Base-by-base conservation (phyloP, 805 yeast species). In the Saturnispora hagleri region DNA sequence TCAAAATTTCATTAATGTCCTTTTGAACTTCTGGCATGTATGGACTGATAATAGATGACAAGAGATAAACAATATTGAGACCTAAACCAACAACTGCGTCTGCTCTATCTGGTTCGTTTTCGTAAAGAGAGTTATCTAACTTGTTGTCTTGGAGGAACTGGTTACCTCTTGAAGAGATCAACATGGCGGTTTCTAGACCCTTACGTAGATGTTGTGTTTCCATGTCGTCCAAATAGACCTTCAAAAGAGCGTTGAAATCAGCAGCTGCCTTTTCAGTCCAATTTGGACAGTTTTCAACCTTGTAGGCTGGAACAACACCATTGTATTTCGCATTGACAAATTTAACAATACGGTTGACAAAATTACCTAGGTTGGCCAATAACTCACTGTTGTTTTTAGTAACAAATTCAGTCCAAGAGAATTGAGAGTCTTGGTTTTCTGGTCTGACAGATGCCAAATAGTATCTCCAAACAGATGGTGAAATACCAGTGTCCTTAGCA, bases 381-480 rank as follows among this genome's bases (percentile, higher is more conserved):
- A 93, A 75, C 72, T 93, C 99, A 58, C 86, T 80, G 74, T 93
- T 93, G 69, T 93, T 93, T 70, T 89, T 86, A 47, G 95, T 77
- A 58, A 89, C 97, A 70, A 91, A 91, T 67, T 93, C 98, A 52
- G 78, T 79, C 99, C 99, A 93, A 4, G 98, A 89, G 72, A 93
- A 93, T 67, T 91, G 97, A 24, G 99, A 84, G 69, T 93, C 99
- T 47, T 95, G 82, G 43, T 89, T 75, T 74, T 93, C 99, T 33
- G 99, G 99, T 69, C 99, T 82, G 34, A 90, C 81, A 44, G 89
- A 79, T 3, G 96, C 85, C 67, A 93, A 76, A 70, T 93, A 93
- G 71, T 91, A 93, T 77, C 99, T 83, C 99, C 99, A 93, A 41
- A 93, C 97, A 43, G 96, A 85, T 44, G 97, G 82, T 3, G 95